Conservation (phyloP, 108 stramenopile species). For the Pseudonitzschia delicatissima region DNA sequence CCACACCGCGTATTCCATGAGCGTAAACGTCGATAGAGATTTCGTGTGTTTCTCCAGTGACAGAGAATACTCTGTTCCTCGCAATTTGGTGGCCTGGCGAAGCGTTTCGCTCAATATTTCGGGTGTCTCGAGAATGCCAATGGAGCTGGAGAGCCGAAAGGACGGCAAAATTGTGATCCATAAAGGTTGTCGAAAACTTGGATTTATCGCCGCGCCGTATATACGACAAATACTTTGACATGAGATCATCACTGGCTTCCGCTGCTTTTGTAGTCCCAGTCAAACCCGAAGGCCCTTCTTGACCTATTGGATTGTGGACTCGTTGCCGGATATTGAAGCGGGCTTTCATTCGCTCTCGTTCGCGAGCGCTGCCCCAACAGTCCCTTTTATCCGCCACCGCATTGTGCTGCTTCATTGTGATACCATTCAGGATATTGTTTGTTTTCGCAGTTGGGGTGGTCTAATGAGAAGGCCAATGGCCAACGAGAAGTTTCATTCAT, state of each 20-base stretch:
- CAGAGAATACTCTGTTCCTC: constrained; percentile 35
- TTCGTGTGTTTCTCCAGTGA: constrained; percentile 19
- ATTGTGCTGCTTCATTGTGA: constrained; percentile 16
- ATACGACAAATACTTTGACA: constrained; percentile 4
- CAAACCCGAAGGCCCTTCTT: background rate
- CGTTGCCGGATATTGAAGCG: constrained; percentile 60
- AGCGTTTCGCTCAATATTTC: background rate
- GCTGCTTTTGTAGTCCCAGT: background rate
- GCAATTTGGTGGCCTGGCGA: constrained; percentile 40
- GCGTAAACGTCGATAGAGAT: constrained; percentile 37
- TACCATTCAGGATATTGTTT: too few species aligned
- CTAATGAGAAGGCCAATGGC: too few species aligned
- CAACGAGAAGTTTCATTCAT: too few species aligned
- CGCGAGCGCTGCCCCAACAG: constrained; percentile 68
- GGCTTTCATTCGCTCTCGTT: constrained; percentile 58
- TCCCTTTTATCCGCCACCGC: constrained; percentile 28
- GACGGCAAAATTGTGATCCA: constrained; percentile 29
- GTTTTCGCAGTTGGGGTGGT: too few species aligned
- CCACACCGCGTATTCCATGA: constrained; percentile 71
- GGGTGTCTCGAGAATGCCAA: constrained; percentile 5
- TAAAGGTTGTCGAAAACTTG: constrained; percentile 34
- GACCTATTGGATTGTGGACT: constrained; percentile 12
- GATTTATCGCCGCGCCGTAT: constrained; percentile 31
- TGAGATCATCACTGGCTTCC: background rate
- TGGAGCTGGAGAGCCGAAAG: constrained; percentile 17